Evolutionary conservation across 352 stramenopile genomes (phyloP).

Genomic region (Pythium utonaiense): DNA sequence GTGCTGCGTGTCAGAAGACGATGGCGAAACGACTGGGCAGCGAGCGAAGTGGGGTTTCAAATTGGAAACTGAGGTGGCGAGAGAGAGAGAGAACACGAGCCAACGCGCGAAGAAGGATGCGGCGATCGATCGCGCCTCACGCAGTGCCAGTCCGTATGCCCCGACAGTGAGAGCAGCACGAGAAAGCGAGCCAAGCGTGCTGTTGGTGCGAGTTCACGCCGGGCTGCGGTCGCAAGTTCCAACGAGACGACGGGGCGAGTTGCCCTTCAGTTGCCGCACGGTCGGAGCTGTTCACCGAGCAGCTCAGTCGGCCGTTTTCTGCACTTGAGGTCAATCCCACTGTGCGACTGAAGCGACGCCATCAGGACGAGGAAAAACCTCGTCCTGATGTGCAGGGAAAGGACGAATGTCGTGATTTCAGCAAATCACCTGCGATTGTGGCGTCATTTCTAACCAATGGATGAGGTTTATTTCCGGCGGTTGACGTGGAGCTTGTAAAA

Average conservation of each 20-base stretch:
- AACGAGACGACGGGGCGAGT: constrained; percentile 10
- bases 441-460: constrained; percentile 11
- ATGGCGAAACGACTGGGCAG: background rate
- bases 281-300: background rate
- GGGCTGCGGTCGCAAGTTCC: constrained; percentile 15
- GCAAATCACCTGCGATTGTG: background rate
- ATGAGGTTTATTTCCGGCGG: background rate
- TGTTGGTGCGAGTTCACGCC: constrained; percentile 11
- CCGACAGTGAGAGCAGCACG: too few relatives aligned
- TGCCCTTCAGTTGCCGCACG: background rate
- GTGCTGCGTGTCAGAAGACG: background rate
- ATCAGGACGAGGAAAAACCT: constrained; percentile 18
- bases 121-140: too few relatives aligned
- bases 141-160: too few relatives aligned
- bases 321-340: background rate
- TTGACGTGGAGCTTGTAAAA: constrained; percentile 16
- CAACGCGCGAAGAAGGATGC: background rate
- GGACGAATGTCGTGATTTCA: background rate
- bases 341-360: constrained; percentile 17
- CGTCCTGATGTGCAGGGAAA: background rate
- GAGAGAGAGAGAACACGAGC: background rate
- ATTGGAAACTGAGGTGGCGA: constrained; percentile 18
- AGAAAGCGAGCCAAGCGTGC: background rate
- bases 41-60: constrained; percentile 4
- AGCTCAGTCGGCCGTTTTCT: constrained; percentile 1